Evolutionary conservation across 257 asterid genomes (phyloP).

Genomic region (Salvia miltiorrhiza): DNA sequence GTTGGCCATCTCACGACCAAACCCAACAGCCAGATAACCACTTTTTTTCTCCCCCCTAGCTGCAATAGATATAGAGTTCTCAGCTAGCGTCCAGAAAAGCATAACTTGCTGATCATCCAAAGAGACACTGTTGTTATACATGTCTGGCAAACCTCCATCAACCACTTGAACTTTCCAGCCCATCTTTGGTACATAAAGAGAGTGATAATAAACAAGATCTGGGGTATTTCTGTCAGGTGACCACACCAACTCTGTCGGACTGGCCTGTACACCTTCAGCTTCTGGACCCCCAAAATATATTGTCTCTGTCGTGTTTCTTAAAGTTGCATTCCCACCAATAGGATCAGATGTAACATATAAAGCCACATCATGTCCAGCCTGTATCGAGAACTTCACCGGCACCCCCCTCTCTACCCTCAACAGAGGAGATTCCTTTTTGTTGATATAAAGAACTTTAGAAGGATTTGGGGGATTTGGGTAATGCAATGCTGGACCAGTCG

Average conservation of each 20-base stretch:
- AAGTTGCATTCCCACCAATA: slow-evolving; percentile 94
- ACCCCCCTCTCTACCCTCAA: slow-evolving; percentile 97
- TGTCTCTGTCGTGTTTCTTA: slow-evolving; percentile 75
- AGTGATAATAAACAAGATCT: slow-evolving; percentile 88
- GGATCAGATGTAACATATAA: slow-evolving; percentile 93
- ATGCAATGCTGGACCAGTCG: slow-evolving; percentile 74
- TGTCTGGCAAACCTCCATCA: slow-evolving; percentile 96
- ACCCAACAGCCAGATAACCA: slow-evolving; percentile 90
- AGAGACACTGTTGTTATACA: slow-evolving; percentile 85
- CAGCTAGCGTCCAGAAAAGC: slow-evolving; percentile 88
- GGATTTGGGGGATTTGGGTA: slow-evolving; percentile 98
- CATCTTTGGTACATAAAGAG: slow-evolving; percentile 77
- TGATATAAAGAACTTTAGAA: slow-evolving; percentile 75
- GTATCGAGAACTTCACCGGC: slow-evolving; percentile 83
- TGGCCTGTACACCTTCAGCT: slow-evolving; percentile 91
- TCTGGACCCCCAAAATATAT: slow-evolving; percentile 92
- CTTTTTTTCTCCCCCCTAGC: slow-evolving; percentile 95
- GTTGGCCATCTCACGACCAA: slow-evolving; percentile 87
- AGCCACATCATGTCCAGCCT: slow-evolving; percentile 99
- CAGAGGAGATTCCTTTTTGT: slow-evolving; percentile 93
- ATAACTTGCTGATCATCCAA: slow-evolving; percentile 97
- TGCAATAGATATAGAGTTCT: slow-evolving; percentile 81
- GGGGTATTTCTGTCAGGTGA: slow-evolving; percentile 96
- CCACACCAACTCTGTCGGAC: slow-evolving; percentile 77
- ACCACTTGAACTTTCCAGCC: slow-evolving; percentile 99